Conservation (phyloP, 2,329 filamentous ascomycete genomes). For the Xylariaceae sp. region DNA sequence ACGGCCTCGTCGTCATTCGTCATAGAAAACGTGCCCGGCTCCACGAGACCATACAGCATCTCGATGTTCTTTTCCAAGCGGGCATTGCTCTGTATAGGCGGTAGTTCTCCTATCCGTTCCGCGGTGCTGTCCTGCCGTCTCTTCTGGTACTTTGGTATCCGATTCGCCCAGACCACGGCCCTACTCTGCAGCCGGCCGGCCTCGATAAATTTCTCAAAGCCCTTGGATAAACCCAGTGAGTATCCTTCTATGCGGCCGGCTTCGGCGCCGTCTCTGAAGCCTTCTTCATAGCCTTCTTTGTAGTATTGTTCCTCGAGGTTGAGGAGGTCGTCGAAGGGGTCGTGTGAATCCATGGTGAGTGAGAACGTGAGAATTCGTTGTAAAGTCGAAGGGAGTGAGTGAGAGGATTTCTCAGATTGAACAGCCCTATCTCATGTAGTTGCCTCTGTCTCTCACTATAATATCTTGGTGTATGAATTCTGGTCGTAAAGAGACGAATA, state of each 20-base stretch:
- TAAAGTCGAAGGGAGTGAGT: background rate
- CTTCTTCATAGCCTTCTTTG: constrained; percentile 71
- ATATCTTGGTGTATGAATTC: background rate
- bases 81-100: constrained; percentile 46
- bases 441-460: background rate
- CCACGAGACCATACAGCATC: constrained; percentile 69
- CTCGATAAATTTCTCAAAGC: constrained; percentile 85
- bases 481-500: too few species aligned
- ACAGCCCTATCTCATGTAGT: too few species aligned
- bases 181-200: constrained; percentile 74
- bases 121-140: background rate
- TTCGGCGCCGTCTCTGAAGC: constrained; percentile 66
- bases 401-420: too few species aligned
- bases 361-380: constrained; percentile 45
- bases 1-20: constrained; percentile 85
- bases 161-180: constrained; percentile 76
- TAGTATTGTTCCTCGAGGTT: constrained; percentile 68
- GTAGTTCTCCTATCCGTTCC: constrained; percentile 25
- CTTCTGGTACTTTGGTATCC: constrained; percentile 42
- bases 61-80: constrained; percentile 72
- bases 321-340: constrained; percentile 53
- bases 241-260: constrained; percentile 84
- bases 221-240: constrained; percentile 83
- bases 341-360: constrained; percentile 33
- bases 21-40: constrained; percentile 70